phyloP scores from a whole-genome alignment of 495 filamentous ascomycete species.

The Trichoderma orchidacearum region DNA sequence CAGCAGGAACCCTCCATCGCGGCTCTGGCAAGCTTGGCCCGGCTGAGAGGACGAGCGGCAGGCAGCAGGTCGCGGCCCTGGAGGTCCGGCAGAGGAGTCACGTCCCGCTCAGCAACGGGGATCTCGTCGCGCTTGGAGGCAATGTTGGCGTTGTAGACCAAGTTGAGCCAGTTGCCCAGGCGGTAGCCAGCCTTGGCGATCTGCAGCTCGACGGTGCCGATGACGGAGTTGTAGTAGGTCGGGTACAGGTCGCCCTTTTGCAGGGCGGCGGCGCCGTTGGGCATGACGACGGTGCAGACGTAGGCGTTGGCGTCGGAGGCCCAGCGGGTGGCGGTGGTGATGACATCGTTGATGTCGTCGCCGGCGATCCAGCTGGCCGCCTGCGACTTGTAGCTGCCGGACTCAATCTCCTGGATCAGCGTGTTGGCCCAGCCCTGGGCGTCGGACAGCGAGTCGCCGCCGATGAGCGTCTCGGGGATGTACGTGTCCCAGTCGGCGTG shows the following conservation, averaged over 20 bases:
- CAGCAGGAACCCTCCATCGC: neutral
- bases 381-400: conserved; percentile 29
- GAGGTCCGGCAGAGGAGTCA: neutral
- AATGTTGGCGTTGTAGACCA: conserved; percentile 5
- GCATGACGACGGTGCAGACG: conserved; percentile 41
- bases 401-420: conserved; percentile 29
- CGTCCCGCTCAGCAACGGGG: neutral
- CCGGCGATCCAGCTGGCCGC: conserved; percentile 36
- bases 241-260: conserved; percentile 34
- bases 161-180: conserved; percentile 22
- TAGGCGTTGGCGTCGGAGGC: conserved; percentile 42
- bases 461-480: conserved; percentile 43
- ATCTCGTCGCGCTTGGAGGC: neutral
- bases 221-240: conserved; percentile 35
- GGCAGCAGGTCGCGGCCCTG: neutral
- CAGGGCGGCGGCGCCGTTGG: conserved; percentile 31
- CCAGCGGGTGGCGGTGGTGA: conserved; percentile 32
- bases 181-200: conserved; percentile 49
- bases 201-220: conserved; percentile 43
- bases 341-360: conserved; percentile 20
- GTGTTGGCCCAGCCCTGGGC: conserved; percentile 22
- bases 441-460: conserved; percentile 23
- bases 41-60: neutral
- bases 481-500: conserved; percentile 52
- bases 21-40: neutral